phyloP scores from a whole-genome alignment of 805 yeast species.

The Yueomyces sp. region DNA sequence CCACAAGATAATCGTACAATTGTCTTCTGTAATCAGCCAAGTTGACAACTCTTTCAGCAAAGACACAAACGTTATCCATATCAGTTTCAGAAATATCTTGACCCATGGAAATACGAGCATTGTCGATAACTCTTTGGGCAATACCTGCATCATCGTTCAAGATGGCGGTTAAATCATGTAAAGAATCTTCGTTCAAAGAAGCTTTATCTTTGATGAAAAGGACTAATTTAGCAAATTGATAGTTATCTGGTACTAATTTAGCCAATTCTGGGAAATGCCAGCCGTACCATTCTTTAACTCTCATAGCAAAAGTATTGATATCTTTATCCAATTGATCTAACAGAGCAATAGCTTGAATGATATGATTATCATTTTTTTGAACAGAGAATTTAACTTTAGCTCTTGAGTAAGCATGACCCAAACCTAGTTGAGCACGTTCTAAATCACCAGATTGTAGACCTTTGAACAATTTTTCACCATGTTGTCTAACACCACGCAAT shows the following conservation, averaged over 20 bases:
- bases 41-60: slow-evolving; percentile 88
- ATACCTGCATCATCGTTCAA: slow-evolving; percentile 84
- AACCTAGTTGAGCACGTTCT: slow-evolving; percentile 96
- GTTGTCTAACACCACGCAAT: slow-evolving; percentile 86
- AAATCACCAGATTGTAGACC: slow-evolving; percentile 89
- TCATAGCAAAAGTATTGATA: slow-evolving; percentile 92
- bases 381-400: slow-evolving; percentile 98
- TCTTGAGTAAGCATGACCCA: slow-evolving; percentile 98
- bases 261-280: slow-evolving; percentile 99
- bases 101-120: slow-evolving; percentile 97
- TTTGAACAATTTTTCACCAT: slow-evolving; percentile 78
- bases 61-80: slow-evolving; percentile 79
- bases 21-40: slow-evolving; percentile 81
- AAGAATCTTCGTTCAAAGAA: slow-evolving; percentile 60
- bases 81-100: slow-evolving; percentile 93
- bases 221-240: slow-evolving; percentile 70
- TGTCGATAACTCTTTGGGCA: slow-evolving; percentile 85
- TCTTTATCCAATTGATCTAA: slow-evolving; percentile 97
- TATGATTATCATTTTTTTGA: slow-evolving; percentile 97
- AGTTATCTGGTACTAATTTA: slow-evolving; percentile 81
- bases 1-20: slow-evolving; percentile 74
- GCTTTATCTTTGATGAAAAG: slow-evolving; percentile 79
- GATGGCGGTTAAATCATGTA: slow-evolving; percentile 80
- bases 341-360: slow-evolving; percentile 95
- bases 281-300: slow-evolving; percentile 97